phyloP scores from a whole-genome alignment of 345 rosid genomes.

The Angophora floribunda region DNA sequence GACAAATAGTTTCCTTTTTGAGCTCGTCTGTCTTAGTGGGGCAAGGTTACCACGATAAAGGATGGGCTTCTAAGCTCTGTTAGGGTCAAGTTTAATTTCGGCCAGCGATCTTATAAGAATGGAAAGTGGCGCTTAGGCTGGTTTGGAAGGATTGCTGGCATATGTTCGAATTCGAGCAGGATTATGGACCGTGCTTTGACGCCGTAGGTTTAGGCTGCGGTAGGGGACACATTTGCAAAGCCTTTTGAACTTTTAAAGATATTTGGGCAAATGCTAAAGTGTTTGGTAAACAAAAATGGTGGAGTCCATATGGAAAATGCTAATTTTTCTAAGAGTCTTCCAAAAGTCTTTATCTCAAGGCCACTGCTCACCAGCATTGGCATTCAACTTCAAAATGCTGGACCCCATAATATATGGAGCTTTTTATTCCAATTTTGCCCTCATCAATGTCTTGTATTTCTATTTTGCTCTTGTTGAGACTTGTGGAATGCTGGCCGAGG shows the following conservation, averaged over 20 bases:
- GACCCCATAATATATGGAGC: not conserved
- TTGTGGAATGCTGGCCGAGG: not conserved
- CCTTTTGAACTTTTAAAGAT: not conserved
- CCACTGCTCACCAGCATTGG: not conserved
- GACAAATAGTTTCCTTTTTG: not conserved
- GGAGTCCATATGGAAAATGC: not conserved
- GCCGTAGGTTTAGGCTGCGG: not conserved
- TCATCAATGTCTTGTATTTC: not conserved
- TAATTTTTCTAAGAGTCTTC: not conserved
- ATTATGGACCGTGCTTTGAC: not conserved
- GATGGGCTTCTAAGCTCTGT: not conserved
- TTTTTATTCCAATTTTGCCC: not conserved
- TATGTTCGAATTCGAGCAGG: not conserved
- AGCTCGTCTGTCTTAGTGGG: not conserved
- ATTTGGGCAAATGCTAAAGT: not conserved
- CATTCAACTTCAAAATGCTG: not conserved
- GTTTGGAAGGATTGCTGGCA: not conserved
- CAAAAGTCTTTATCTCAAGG: not conserved
- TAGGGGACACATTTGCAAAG: not conserved
- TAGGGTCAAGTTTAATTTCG: not conserved
- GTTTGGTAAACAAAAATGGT: not conserved
- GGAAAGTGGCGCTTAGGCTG: not conserved
- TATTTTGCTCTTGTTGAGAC: not conserved
- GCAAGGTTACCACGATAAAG: not conserved
- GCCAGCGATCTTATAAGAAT: not conserved